Conservation (phyloP, 257 asterid species). For the Solanum virginianum region DNA sequence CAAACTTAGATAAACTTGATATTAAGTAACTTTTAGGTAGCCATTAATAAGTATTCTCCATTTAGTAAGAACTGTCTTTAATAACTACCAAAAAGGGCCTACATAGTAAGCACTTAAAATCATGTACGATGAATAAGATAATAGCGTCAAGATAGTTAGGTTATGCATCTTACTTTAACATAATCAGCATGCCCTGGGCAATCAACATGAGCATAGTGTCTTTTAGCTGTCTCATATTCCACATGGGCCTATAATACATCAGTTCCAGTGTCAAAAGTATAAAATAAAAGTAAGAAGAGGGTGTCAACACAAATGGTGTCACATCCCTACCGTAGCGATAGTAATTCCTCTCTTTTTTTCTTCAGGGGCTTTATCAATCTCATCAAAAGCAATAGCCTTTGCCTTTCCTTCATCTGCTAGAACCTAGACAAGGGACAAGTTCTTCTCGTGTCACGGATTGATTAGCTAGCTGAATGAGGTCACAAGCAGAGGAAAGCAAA, state of each 20-base stretch:
- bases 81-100: not conserved
- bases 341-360: constrained; percentile 97
- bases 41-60: not conserved
- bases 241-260: constrained; percentile 71
- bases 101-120: not conserved
- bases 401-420: constrained; percentile 87
- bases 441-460: not conserved
- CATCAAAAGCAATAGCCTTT: constrained; percentile 87
- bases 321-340: constrained; percentile 60
- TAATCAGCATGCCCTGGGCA: constrained; percentile 99
- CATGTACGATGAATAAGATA: not conserved
- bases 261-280: constrained; percentile 5
- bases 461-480: not conserved
- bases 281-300: not conserved
- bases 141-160: not conserved
- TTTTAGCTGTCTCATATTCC: constrained; percentile 81
- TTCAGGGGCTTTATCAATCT: constrained; percentile 96
- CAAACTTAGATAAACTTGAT: not conserved
- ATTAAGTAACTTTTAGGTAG: not conserved
- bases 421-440: constrained; percentile 29
- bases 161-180: constrained; percentile 52
- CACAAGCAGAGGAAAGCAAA: not conserved
- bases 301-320: not conserved
- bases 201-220: constrained; percentile 96
- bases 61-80: not conserved